Conservation (phyloP, 1,139 yeast species). For the Insectozyma bohioensis region DNA sequence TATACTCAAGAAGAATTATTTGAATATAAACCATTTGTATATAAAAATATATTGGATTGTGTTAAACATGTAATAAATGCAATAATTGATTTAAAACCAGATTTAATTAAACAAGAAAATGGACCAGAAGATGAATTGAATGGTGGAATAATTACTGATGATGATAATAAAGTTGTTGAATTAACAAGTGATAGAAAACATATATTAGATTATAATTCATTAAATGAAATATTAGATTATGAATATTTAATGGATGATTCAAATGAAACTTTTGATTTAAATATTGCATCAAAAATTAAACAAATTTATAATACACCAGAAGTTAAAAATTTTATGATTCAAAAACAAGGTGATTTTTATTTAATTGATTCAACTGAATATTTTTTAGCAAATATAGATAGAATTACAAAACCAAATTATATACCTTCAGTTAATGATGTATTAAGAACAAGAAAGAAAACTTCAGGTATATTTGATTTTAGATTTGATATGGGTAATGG, state of each 20-base stretch:
- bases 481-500: conserved; percentile 73
- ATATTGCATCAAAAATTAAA: conserved; percentile 45
- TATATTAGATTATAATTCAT: conserved; percentile 37
- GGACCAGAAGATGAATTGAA: conserved; percentile 6
- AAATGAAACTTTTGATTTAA: conserved; percentile 43
- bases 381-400: conserved; percentile 64
- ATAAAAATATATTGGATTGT: conserved; percentile 65
- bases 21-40: conserved; percentile 70
- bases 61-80: conserved; percentile 62
- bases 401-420: conserved; percentile 63
- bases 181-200: conserved; percentile 13
- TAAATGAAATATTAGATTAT: conserved; percentile 48
- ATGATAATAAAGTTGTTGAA: conserved; percentile 6
- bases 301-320: conserved; percentile 56
- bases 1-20: conserved; percentile 60
- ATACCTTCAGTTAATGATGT: conserved; percentile 77
- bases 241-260: conserved; percentile 52
- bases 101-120: conserved; percentile 35
- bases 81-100: conserved; percentile 49
- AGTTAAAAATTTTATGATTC: conserved; percentile 56
- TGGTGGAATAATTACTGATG: conserved; percentile 5
- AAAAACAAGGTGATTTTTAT: conserved; percentile 73
- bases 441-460: conserved; percentile 83
- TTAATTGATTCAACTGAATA: conserved; percentile 86
- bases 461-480: conserved; percentile 89